A percentile compares a stretch with the other conserved stretches of the same genome.
Evolutionary conservation across 129 eudicot genomes (phyloP).

Genomic region (Pseudognaphalium luteoalbum): DNA sequence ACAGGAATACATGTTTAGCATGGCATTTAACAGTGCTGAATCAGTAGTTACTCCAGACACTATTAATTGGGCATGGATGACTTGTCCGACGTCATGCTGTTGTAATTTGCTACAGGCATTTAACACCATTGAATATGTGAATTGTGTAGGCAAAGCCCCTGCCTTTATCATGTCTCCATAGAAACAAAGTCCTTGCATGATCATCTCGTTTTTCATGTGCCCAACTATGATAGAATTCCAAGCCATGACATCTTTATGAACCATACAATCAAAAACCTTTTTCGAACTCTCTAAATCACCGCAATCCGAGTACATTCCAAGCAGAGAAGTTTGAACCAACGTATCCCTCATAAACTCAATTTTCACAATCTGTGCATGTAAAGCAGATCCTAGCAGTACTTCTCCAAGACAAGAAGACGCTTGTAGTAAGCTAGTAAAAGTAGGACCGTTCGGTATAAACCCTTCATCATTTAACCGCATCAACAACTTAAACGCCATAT

Average conservation of each 20-base stretch:
- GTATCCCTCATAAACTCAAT: slow-evolving; percentile 56
- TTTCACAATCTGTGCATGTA: slow-evolving; percentile 55
- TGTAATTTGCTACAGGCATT: slow-evolving; percentile 63
- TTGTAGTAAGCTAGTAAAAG: slow-evolving; percentile 68
- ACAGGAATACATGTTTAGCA: slow-evolving; percentile 68
- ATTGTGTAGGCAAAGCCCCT: slow-evolving; percentile 43
- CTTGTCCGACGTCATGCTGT: slow-evolving; percentile 44
- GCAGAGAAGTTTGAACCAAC: slow-evolving; percentile 60
- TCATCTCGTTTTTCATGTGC: slow-evolving; percentile 50
- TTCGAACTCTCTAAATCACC: slow-evolving; percentile 59
- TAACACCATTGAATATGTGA: slow-evolving; percentile 69
- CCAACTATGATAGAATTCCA: slow-evolving; percentile 79
- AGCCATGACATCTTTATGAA: slow-evolving; percentile 54
- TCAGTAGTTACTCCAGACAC: slow-evolving; percentile 48
- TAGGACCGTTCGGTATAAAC: slow-evolving; percentile 52
- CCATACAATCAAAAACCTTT: slow-evolving; percentile 44
- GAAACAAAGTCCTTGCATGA: slow-evolving; percentile 45
- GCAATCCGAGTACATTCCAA: slow-evolving; percentile 61
- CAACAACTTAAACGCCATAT: slow-evolving; percentile 42
- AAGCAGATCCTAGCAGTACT: slow-evolving; percentile 40
- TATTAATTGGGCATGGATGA: slow-evolving; percentile 54
- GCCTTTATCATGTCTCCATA: slow-evolving; percentile 47
- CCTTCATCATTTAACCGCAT: slow-evolving; percentile 38
- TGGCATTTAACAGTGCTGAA: slow-evolving; percentile 62
- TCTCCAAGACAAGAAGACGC: slow-evolving; percentile 44